Conservation (phyloP, 2,329 filamentous ascomycete genomes). For the Aureobasidium melanogenum region DNA sequence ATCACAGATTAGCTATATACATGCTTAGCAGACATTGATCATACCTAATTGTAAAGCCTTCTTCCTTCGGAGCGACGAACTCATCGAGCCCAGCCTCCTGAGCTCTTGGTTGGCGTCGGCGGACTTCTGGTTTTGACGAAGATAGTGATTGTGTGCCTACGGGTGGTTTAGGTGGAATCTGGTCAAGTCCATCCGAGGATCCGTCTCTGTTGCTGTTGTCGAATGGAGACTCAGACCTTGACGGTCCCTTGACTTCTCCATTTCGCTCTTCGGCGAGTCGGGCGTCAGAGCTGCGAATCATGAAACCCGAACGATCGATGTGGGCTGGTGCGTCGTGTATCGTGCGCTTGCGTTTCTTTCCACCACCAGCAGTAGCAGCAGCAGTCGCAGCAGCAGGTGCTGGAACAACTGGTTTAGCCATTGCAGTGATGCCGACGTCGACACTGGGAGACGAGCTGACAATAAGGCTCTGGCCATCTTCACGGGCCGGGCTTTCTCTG, state of each 20-base stretch:
- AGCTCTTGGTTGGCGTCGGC: not conserved
- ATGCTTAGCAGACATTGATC: too few relatives aligned
- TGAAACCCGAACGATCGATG: too few relatives aligned
- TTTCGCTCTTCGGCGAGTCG: not conserved
- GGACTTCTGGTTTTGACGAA: not conserved
- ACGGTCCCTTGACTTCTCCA: not conserved
- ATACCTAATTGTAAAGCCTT: not conserved
- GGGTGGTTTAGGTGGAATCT: not conserved
- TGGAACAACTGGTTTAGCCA: too few relatives aligned
- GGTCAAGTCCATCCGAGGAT: not conserved
- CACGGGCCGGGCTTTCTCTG: too few relatives aligned
- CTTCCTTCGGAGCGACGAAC: too few relatives aligned
- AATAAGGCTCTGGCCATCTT: not conserved
- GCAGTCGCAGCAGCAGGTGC: not conserved
- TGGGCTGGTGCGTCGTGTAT: too few relatives aligned
- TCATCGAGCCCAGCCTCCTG: not conserved
- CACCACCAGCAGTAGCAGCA: too few relatives aligned
- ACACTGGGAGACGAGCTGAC: not conserved
- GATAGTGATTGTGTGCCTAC: too few relatives aligned
- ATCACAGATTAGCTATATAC: not conserved
- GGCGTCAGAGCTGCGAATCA: not conserved
- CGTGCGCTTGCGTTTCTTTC: not conserved
- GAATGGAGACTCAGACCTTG: not conserved
- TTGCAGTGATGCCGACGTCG: not conserved
- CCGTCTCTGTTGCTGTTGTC: not conserved